Conservation (phyloP, 208 protist genomes). For the Wallacemonas sp. region DNA sequence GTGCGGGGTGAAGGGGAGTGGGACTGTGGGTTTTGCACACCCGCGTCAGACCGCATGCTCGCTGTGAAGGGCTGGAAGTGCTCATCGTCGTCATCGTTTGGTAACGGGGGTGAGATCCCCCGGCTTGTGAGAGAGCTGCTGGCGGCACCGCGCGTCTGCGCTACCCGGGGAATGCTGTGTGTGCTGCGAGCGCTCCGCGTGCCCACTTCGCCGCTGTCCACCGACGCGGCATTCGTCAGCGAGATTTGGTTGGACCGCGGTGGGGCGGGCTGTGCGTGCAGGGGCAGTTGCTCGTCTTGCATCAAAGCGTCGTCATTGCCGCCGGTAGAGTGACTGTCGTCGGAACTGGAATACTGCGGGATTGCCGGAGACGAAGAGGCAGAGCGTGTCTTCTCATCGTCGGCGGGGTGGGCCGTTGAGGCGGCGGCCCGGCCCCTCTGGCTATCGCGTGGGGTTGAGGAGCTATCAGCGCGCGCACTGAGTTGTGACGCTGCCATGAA, state of each 20-base stretch:
- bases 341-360: constrained; percentile 1
- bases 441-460: no score
- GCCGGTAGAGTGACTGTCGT: not conserved
- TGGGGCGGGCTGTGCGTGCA: not conserved
- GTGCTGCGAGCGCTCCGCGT: not conserved
- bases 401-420: not conserved
- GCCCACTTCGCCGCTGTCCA: not conserved
- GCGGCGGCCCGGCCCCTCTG: no score
- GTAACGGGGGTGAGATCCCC: not conserved
- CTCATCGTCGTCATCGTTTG: constrained; percentile 4
- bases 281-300: not conserved
- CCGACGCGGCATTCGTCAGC: not conserved
- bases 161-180: not conserved
- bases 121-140: not conserved
- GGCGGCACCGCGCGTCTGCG: not conserved
- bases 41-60: constrained; percentile 4
- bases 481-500: not conserved
- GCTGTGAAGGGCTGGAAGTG: constrained; percentile 9
- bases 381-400: not conserved
- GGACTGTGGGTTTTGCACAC: not conserved
- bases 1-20: constrained; percentile 2
- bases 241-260: not conserved
- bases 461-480: not conserved
- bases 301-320: not conserved
- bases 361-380: not conserved